Conservation (phyloP, 192 early-diverging fungal species). For the Coemansia sp. region DNA sequence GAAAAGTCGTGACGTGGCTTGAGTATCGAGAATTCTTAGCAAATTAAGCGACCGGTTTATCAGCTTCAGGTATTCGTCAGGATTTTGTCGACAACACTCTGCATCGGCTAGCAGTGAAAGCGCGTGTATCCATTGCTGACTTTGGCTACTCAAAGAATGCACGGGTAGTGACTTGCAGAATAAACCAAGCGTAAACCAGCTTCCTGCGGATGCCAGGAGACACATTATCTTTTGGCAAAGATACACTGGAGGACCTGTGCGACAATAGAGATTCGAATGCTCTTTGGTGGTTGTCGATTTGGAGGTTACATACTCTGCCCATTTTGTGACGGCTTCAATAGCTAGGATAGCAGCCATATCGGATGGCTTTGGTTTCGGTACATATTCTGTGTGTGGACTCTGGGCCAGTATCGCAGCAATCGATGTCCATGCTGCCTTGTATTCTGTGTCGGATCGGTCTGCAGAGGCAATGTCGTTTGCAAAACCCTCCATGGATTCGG, state of each 20-base stretch:
- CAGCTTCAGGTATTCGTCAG: constrained; percentile 1
- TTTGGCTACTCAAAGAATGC: constrained; percentile 5
- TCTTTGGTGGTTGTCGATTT: background rate
- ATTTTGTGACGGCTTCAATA: constrained; percentile 7
- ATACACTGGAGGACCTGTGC: constrained; percentile 27
- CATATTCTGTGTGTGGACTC: background rate
- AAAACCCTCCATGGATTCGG: background rate
- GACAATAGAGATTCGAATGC: constrained; percentile 1
- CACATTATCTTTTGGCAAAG: constrained; percentile 18
- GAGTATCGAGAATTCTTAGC: constrained; percentile 17
- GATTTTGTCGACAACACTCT: constrained; percentile 13
- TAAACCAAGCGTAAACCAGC: constrained; percentile 15
- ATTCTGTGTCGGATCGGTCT: background rate
- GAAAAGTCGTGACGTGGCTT: constrained; percentile 4
- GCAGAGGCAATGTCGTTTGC: background rate
- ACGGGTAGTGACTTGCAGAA: constrained; percentile 19
- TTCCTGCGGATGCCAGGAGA: constrained; percentile 15
- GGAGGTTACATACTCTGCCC: constrained; percentile 1
- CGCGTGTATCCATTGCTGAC: constrained; percentile 19
- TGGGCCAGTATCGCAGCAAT: constrained; percentile 4
- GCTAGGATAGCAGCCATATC: constrained; percentile 1
- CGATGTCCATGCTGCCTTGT: constrained; percentile 10
- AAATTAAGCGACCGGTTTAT: constrained; percentile 13
- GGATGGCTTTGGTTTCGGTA: background rate
- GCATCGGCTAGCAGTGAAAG: constrained; percentile 18